Conservation (phyloP, 257 asterid genomes). For the Solanum etuberosum region DNA sequence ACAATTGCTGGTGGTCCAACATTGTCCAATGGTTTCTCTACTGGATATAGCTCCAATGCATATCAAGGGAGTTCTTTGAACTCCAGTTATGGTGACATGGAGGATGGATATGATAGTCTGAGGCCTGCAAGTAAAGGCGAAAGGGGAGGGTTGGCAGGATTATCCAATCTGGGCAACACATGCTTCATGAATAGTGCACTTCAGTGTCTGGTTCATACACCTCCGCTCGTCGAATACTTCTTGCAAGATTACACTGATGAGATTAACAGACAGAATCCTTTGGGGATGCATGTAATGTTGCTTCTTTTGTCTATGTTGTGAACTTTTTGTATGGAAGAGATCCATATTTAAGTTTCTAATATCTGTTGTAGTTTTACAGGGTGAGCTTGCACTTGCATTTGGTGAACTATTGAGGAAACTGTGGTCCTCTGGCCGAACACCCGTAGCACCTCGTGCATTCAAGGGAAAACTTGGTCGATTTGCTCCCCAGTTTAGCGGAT, state of each 20-base stretch:
- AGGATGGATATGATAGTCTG: constrained; percentile 41
- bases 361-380: constrained; percentile 45
- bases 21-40: constrained; percentile 65
- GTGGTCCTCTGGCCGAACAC: constrained; percentile 83
- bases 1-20: constrained; percentile 94
- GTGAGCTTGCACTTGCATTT: constrained; percentile 93
- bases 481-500: constrained; percentile 99
- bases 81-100: constrained; percentile 40
- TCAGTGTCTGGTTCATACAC: constrained; percentile 96
- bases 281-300: constrained; percentile 82
- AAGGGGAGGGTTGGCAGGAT: constrained; percentile 82
- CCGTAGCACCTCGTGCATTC: constrained; percentile 87
- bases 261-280: constrained; percentile 74
- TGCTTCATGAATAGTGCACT: constrained; percentile 97
- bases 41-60: constrained; percentile 36
- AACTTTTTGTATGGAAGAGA: not conserved
- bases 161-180: constrained; percentile 94
- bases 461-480: constrained; percentile 89
- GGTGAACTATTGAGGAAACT: constrained; percentile 88
- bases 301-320: constrained; percentile 10
- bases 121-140: constrained; percentile 43
- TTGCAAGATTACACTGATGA: constrained; percentile 72
- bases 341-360: constrained; percentile 12
- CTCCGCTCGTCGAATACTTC: constrained; percentile 75
- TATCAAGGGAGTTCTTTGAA: constrained; percentile 40